Evolutionary conservation across 2,329 filamentous ascomycete species (phyloP).

Genomic region (Chrysoporthe deuterocubensis): DNA sequence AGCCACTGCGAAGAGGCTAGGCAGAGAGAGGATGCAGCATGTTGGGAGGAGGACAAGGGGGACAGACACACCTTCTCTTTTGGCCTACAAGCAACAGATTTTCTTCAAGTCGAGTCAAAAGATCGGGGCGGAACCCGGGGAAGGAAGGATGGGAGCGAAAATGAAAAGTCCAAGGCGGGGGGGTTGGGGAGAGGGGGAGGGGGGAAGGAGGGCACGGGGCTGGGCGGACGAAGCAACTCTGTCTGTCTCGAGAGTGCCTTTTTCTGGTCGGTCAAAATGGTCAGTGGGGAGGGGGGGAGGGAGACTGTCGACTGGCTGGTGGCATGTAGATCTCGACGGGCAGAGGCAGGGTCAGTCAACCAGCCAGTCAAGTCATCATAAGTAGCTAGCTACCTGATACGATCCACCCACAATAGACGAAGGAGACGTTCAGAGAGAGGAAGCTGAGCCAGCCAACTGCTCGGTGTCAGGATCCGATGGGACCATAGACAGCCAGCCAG

Average conservation of each 20-base stretch:
- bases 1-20: conserved; percentile 11
- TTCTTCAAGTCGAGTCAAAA: conserved; percentile 6
- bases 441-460: not conserved
- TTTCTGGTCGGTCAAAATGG: not conserved
- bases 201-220: not conserved
- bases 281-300: not conserved
- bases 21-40: not conserved
- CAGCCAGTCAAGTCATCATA: not conserved
- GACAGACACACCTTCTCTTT: conserved; percentile 15
- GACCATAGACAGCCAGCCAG: not conserved
- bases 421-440: not conserved
- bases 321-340: not conserved
- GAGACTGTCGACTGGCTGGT: not conserved
- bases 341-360: not conserved
- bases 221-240: not conserved
- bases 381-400: conserved; percentile 2
- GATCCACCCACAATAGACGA: not conserved
- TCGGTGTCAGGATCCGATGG: not conserved
- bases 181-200: no score
- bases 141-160: not conserved
- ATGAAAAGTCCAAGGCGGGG: conserved; percentile 9
- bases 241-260: conserved; percentile 11
- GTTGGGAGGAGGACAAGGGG: conserved; percentile 10
- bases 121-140: not conserved
- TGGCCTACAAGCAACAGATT: conserved; percentile 21